Conservation (phyloP, 1,284 basidiomycete genomes). For the Heterobasidion irregulare region DNA sequence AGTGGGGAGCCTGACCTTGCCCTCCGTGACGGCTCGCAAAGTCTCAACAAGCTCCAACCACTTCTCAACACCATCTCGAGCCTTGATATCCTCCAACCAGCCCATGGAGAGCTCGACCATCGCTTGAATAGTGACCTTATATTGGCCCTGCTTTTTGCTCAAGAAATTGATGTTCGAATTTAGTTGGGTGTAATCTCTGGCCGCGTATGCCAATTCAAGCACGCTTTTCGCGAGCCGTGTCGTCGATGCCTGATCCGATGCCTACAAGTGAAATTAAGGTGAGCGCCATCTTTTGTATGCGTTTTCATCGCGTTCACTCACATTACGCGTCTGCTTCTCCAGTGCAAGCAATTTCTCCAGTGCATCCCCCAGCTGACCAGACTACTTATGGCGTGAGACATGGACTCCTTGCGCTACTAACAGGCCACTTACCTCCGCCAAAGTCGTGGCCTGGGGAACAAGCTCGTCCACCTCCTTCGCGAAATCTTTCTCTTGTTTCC, state of each 20-base stretch:
- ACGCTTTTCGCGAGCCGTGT: conserved; percentile 77
- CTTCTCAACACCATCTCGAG: conserved; percentile 57
- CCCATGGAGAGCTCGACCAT: conserved; percentile 84
- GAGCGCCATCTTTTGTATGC: too few species aligned
- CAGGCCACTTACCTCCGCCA: conserved; percentile 42
- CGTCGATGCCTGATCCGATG: conserved; percentile 88
- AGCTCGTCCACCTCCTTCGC: conserved; percentile 62
- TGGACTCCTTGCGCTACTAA: not conserved
- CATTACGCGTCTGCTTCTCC: conserved; percentile 97
- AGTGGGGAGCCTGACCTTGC: conserved; percentile 57
- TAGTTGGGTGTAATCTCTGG: conserved; percentile 60
- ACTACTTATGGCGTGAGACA: conserved; percentile 27
- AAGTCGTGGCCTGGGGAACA: conserved; percentile 43
- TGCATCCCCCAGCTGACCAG: conserved; percentile 76
- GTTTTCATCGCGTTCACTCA: conserved; percentile 24
- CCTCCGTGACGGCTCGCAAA: conserved; percentile 88
- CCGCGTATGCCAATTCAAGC: conserved; percentile 65
- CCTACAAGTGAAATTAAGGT: conserved; percentile 35
- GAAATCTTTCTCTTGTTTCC: conserved; percentile 74
- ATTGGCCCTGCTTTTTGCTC: conserved; percentile 96
- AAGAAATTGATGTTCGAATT: conserved; percentile 70
- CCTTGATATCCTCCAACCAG: conserved; percentile 72
- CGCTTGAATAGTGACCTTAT: conserved; percentile 84
- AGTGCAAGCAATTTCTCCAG: conserved; percentile 85
- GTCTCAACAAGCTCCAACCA: conserved; percentile 90